Evolutionary conservation across 2,329 filamentous ascomycete genomes (phyloP), one percentile per base, ranked within the genome.

Genomic region (Nectriaceae sp.): DNA sequence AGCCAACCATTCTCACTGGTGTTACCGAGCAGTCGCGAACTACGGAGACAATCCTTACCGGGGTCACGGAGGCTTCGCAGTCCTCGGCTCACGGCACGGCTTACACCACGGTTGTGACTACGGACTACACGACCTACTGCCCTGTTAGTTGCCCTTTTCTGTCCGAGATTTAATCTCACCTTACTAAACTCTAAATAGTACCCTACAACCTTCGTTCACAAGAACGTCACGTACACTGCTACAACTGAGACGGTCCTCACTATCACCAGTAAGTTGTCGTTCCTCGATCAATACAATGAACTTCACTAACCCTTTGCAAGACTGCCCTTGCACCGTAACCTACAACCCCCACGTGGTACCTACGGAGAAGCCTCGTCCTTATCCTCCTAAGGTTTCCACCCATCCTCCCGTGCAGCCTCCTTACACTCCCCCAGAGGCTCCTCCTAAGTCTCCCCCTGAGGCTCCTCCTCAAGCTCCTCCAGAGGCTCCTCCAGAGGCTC

Each of bases 251-350:
- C 70, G 26, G 74, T 69, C 36, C 44, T 78, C 47, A 77, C 75
- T 54, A 65, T 78, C 55, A 75, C 70, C 44, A 73, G 73, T 75
- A 61, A 60, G 72, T 60, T 29, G 18, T 21, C 26, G 10, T 8
- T 8, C 15, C 26, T 31, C 26, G 10, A 10, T 31, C 21, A 21
- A 4, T 40, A 4, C 24, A 4, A 13, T 42, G 21, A 19, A 16
- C 15, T 3, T n/a, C 11, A 49, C 64, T 71, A 51, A 71, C 57
- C 40, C 20, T 6, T 11, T 11, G 2, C 21, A n/a, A 75, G 73
- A 76, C 67, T 78, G 75, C 57, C 75, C 75, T 45, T 77, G 74
- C 60, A 74, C 72, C 29, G 54, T 76, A 43, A 71, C 67, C 44
- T 61, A 69, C 49, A 31, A 31, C 40, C n/a, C 50, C 39, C 21